Base-by-base conservation (phyloP, 345 rosid species). In the Odontarrhena argentea region DNA sequence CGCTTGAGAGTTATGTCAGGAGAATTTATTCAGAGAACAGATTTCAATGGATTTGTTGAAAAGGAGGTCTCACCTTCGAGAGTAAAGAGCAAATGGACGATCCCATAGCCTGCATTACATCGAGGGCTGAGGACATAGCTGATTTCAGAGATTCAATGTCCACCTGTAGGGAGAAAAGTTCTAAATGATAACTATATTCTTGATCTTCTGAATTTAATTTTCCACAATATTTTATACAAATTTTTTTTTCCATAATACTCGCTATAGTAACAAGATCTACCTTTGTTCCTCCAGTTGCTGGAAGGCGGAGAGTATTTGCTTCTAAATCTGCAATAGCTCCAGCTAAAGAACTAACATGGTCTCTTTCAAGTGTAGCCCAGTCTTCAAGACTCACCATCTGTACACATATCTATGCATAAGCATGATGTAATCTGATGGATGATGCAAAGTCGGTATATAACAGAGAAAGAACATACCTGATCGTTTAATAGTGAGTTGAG, bases 31-130 rank as follows among this genome's bases (percentile, higher is more conserved):
- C 11, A 2, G 34, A 24, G 3, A 22, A 7, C 1, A 14, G 3
- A 60, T 6, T 35, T 38, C 11, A 25, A 44, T 2, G 9, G 9
- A 35, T 35, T 34, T n/a, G 14, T 18, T 34, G 14, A 10, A 46
- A 18, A 18, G 22, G 9, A 10, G n/a, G 57, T 73, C 92, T 81
- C 52, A 91, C 99, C 89, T 78, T 85, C 24, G 91, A 80, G 51
- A 78, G 84, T 66, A 84, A 80, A 63, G 87, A 78, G 72, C 83
- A 81, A 64, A 86, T 81, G 66, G 91, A 85, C 35, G 86, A 82
- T 85, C 92, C 96, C 82, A 88, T 86, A 45, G 88, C 82, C 71
- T 85, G 93, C 96, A 95, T 85, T 76, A 95, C 89, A 63, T 87
- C 96, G 35, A 91, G 89, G 52, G 96, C 97, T 9, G 96, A 88